Percentiles rank a stretch among this genome's conserved stretches.
Conservation (phyloP, 1,284 basidiomycete genomes). For the Rhodofomes roseus region DNA sequence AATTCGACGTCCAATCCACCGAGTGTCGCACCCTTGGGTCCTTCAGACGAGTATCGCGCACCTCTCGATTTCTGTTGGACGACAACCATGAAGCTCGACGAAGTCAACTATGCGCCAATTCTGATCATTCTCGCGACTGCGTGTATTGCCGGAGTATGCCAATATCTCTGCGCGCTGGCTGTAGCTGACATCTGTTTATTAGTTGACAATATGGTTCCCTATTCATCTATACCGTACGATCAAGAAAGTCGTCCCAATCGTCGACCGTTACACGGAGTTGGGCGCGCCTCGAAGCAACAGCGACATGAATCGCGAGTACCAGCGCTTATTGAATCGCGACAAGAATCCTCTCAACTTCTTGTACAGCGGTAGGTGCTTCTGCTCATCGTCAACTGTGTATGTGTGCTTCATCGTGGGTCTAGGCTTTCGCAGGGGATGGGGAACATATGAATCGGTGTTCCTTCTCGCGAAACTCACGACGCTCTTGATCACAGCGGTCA, state of each 20-base stretch:
- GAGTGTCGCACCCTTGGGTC: constrained; percentile 45
- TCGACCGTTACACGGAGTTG: constrained; percentile 70
- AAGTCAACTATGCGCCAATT: constrained; percentile 70
- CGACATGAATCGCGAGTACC: constrained; percentile 74
- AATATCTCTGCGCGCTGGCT: neutral
- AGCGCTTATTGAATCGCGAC: constrained; percentile 62
- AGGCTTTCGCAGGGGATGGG: constrained; percentile 74
- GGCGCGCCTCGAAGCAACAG: constrained; percentile 53
- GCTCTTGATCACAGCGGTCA: constrained; percentile 62
- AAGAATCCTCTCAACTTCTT: constrained; percentile 69
- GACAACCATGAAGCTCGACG: constrained; percentile 66
- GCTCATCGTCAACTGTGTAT: constrained; percentile 5
- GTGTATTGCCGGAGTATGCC: constrained; percentile 50
- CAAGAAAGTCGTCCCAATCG: constrained; percentile 53
- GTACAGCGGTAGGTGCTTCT: constrained; percentile 51
- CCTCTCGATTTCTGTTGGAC: constrained; percentile 79
- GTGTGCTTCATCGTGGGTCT: neutral
- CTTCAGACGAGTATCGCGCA: constrained; percentile 52
- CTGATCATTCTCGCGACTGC: constrained; percentile 56
- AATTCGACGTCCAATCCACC: constrained; percentile 54
- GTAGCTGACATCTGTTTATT: constrained; percentile 1
- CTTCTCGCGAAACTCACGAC: constrained; percentile 70
- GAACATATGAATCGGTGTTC: constrained; percentile 58
- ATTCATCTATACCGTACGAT: constrained; percentile 59
- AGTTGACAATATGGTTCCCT: constrained; percentile 76